phyloP scores from a whole-genome alignment of 2,329 filamentous ascomycete genomes.

The Hypoxylon sp. region DNA sequence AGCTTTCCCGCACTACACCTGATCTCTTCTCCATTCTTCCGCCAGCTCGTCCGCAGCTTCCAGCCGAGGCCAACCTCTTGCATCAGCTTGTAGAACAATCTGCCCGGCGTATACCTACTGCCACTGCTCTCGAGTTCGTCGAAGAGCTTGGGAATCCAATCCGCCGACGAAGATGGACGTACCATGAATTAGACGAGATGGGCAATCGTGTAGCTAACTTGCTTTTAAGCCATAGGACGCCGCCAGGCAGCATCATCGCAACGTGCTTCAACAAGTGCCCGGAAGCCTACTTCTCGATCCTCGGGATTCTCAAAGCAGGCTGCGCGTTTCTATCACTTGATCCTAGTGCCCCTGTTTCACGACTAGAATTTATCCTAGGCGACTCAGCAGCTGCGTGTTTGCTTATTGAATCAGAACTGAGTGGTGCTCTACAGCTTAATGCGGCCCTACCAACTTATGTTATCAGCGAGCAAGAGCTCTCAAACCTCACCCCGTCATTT shows the following conservation, averaged over 20 bases:
- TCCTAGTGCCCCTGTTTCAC: conserved; percentile 76
- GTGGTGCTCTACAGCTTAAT: conserved; percentile 54
- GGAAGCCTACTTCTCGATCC: conserved; percentile 84
- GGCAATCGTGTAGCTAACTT: conserved; percentile 81
- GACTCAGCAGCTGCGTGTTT: conserved; percentile 79
- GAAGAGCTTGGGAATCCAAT: conserved; percentile 65
- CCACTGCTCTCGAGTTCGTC: conserved; percentile 82
- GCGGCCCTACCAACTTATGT: conserved; percentile 54
- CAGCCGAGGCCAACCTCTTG: conserved; percentile 72
- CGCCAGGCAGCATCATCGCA: conserved; percentile 75
- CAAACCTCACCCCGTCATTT: conserved; percentile 20
- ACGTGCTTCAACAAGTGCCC: conserved; percentile 89
- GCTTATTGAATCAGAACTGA: conserved; percentile 64
- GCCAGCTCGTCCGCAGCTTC: conserved; percentile 69
- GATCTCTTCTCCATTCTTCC: conserved; percentile 76
- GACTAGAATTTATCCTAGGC: conserved; percentile 82
- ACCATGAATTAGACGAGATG: conserved; percentile 76
- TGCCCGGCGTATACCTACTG: conserved; percentile 69
- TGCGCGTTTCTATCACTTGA: conserved; percentile 87
- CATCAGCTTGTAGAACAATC: conserved; percentile 84
- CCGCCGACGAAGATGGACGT: conserved; percentile 76
- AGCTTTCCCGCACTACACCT: conserved; percentile 54
- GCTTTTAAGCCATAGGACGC: conserved; percentile 64
- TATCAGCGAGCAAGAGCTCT: conserved; percentile 55
- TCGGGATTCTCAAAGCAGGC: conserved; percentile 86